Percentiles rank a stretch among this genome's conserved stretches.
phyloP scores from a whole-genome alignment of 257 asterid species.

The Nyctanthes arbortristis region DNA sequence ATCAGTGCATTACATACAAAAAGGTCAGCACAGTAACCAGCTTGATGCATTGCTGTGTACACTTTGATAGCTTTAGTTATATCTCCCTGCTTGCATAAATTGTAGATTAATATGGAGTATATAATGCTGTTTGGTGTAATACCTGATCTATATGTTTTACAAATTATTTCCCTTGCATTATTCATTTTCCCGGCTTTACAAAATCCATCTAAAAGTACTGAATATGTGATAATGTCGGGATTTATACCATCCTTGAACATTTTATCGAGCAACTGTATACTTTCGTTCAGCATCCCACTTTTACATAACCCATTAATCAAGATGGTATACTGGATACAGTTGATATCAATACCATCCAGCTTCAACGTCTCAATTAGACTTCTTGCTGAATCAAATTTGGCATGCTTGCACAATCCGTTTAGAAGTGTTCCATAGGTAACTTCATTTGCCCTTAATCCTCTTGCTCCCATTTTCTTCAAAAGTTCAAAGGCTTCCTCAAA shows the following conservation, averaged over 20 bases:
- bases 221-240: conserved; percentile 74
- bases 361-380: conserved; percentile 54
- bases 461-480: conserved; percentile 59
- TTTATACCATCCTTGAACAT: conserved; percentile 47
- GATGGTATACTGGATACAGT: conserved; percentile 55
- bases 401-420: conserved; percentile 77
- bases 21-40: conserved; percentile 46
- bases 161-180: conserved; percentile 55
- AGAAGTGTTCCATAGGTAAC: conserved; percentile 75
- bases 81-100: conserved; percentile 62
- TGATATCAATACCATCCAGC: conserved; percentile 43
- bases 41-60: conserved; percentile 49
- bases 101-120: conserved; percentile 60
- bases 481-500: conserved; percentile 60
- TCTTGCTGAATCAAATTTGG: conserved; percentile 61
- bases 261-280: conserved; percentile 45
- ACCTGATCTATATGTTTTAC: conserved; percentile 64
- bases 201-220: conserved; percentile 81
- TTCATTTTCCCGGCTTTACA: conserved; percentile 61
- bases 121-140: conserved; percentile 50
- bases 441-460: conserved; percentile 62
- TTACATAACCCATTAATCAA: conserved; percentile 66
- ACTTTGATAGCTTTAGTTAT: conserved; percentile 50
- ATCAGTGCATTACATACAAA: too few species aligned
- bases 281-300: conserved; percentile 54